Percentiles rank a stretch among this genome's conserved stretches.
These are phyloP conservation scores for Aureobasidium sp. DNA, from an alignment of 2,329 filamentous ascomycete species.

Conservation along the genomic window DNA sequence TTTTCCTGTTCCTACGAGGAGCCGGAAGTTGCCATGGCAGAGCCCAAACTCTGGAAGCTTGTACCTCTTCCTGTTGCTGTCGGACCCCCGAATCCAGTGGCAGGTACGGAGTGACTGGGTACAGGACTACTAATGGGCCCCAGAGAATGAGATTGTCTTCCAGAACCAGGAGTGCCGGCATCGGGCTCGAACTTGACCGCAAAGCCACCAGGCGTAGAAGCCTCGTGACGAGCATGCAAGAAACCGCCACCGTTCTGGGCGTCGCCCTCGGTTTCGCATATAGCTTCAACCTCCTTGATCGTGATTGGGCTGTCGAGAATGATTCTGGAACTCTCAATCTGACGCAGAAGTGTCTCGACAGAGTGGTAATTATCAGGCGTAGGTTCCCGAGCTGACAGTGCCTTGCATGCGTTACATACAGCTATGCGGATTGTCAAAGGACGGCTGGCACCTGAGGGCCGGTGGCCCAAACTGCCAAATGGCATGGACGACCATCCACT, in stretches of 20 bases:
- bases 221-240: slow-evolving; percentile 59
- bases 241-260: slow-evolving; percentile 80
- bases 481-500: slow-evolving; percentile 39
- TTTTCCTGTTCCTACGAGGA: not conserved
- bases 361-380: slow-evolving; percentile 60
- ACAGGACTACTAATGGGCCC: slow-evolving; percentile 45
- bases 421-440: slow-evolving; percentile 64
- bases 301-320: slow-evolving; percentile 47
- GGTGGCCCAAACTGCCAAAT: slow-evolving; percentile 48
- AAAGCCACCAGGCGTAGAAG: slow-evolving; percentile 24
- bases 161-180: slow-evolving; percentile 26
- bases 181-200: slow-evolving; percentile 39
- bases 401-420: slow-evolving; percentile 72
- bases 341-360: slow-evolving; percentile 53
- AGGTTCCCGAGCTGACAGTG: slow-evolving; percentile 39
- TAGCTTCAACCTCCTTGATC: slow-evolving; percentile 67
- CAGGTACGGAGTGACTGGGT: slow-evolving; percentile 36
- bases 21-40: slow-evolving; percentile 8
- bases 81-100: slow-evolving; percentile 13
- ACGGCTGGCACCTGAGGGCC: slow-evolving; percentile 34
- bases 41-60: slow-evolving; percentile 11
- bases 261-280: slow-evolving; percentile 88
- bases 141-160: slow-evolving; percentile 26
- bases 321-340: slow-evolving; percentile 60
- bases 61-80: not conserved